phyloP scores from a whole-genome alignment of 73 alveolate genomes.

The Uronychia binucleata region DNA sequence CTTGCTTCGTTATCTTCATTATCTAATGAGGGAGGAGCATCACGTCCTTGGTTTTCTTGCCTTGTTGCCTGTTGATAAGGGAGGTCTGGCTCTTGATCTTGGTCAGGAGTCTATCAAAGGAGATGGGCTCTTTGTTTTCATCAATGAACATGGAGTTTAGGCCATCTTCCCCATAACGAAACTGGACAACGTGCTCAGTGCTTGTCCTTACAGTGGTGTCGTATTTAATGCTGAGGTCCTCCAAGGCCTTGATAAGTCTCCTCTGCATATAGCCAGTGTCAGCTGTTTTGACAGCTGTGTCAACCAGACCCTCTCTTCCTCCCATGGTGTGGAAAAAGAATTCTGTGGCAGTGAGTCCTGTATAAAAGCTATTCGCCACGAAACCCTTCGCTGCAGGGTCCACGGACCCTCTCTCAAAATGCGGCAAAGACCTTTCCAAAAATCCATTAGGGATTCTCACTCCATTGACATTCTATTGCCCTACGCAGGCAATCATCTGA shows the following conservation, averaged over 20 bases:
- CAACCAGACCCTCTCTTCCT: conserved; percentile 99
- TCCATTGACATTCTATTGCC: conserved; percentile 95
- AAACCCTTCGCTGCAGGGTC: conserved; percentile 98
- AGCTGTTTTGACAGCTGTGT: conserved; percentile 99
- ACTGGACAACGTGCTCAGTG: conserved; percentile 88
- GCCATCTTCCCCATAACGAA: conserved; percentile 96
- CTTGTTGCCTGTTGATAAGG: neutral
- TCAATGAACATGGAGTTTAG: conserved; percentile 95
- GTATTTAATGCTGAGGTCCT: conserved; percentile 96
- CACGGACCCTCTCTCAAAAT: conserved; percentile 89
- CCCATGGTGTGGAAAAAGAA: conserved; percentile 99
- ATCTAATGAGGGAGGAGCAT: neutral
- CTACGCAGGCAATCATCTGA: conserved; percentile 99
- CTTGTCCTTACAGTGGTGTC: conserved; percentile 92
- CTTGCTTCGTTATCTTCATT: conserved; percentile 30
- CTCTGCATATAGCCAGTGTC: conserved; percentile 99
- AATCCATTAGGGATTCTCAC: conserved; percentile 96
- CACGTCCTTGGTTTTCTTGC: neutral
- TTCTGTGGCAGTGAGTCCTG: conserved; percentile 98
- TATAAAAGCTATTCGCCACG: conserved; percentile 92
- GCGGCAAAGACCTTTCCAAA: conserved; percentile 97
- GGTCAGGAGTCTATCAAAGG: conserved; percentile 77
- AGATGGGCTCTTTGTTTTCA: conserved; percentile 71
- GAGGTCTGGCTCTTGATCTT: conserved; percentile 18
- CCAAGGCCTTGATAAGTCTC: conserved; percentile 98